Base-by-base conservation (phyloP, 2,329 filamentous ascomycete genomes). In the Colletotrichum melonis region DNA sequence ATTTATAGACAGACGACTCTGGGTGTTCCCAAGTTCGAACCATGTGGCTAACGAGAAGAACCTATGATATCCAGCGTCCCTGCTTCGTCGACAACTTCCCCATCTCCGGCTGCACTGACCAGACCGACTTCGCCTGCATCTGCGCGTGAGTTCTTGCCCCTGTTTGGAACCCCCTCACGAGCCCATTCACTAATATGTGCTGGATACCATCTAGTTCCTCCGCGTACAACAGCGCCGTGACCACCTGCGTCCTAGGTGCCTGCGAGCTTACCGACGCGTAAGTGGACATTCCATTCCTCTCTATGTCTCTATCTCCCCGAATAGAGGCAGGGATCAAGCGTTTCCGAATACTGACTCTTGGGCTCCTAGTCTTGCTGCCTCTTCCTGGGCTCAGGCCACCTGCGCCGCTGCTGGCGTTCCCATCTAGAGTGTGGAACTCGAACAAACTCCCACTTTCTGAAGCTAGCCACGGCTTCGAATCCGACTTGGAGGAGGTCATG, bases 81-180 rank as follows among this genome's bases (percentile, higher is more conserved):
- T 77, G 76, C 35, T 69, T 76, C 57, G 56, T 69, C 22, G 42
- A 75, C 46, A 75, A 54, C 63, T 72, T 76, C 32, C 54, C 66
- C 16, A 6, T 62, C 22, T 75, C 73, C 46, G 75, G 66, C 2
- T 73, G 65, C 49, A 19, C 58, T 32, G 64, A 68, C 12, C 59
- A 74, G 49, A 72, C 65, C 22, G 63, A 75, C 74, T 77, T 73
- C 6, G 63, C 65, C 26, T 74, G 72, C 55, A 32, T 74, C 49
- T 77, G 74, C 73, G 64, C 63, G 74, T 76, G 35, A 42, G 75
- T 59, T 5, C 26, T 19, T 12, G 19, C 26, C n/a, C 19, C 12
- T 12, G 11, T 32, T 32, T 32, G 32, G 32, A 4, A 32, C 32
- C 32, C 32, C 32, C 4, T 32, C 32, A 32, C 32, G 11, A 32